Conservation (phyloP, 345 rosid species). For the Brassica rapa region DNA sequence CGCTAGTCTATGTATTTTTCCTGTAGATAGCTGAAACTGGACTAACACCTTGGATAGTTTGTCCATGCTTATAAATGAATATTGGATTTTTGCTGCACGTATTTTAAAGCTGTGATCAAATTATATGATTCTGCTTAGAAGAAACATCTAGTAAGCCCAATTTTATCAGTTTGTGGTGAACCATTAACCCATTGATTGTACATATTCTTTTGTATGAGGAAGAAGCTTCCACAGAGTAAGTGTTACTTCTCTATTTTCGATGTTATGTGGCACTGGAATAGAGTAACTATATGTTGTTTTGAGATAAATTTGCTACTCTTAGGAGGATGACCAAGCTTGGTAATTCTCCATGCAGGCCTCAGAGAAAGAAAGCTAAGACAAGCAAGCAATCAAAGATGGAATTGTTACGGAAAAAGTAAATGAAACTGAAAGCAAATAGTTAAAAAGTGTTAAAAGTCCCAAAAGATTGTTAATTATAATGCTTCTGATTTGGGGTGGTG, state of each 20-base stretch:
- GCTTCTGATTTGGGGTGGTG: constrained; percentile 50
- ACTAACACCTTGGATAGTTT: constrained; percentile 5
- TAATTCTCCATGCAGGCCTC: constrained; percentile 52
- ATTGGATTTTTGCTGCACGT: constrained; percentile 51
- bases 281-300: constrained; percentile 9
- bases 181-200: constrained; percentile 1
- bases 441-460: constrained; percentile 20
- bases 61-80: not conserved
- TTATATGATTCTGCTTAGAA: constrained; percentile 60
- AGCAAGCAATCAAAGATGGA: constrained; percentile 53
- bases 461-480: constrained; percentile 1
- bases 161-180: not conserved
- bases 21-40: not conserved
- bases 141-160: constrained; percentile 74
- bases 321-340: constrained; percentile 11
- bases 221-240: constrained; percentile 65
- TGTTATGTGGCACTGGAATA: constrained; percentile 12
- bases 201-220: constrained; percentile 29
- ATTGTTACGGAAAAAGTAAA: constrained; percentile 57
- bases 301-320: constrained; percentile 9
- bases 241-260: constrained; percentile 10
- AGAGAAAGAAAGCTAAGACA: constrained; percentile 61
- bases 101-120: constrained; percentile 62
- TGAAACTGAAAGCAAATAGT: constrained; percentile 9
- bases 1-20: constrained; percentile 11